Conservation (phyloP, 78 protist species). For the Dictyostelium brefeldianum region DNA sequence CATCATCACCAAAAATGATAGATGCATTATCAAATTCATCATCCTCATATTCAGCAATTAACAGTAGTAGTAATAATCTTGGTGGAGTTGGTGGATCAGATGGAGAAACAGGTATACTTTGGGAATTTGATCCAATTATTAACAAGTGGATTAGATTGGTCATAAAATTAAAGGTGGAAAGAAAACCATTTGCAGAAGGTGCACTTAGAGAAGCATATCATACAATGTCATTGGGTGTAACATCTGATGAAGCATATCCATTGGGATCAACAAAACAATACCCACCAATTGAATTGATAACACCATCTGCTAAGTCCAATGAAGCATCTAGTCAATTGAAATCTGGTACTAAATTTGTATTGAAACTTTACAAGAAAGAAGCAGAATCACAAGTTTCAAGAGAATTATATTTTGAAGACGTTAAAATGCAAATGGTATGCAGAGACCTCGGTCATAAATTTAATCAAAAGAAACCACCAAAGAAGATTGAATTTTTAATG, state of each 20-base stretch:
- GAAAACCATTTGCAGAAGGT: constrained; percentile 82
- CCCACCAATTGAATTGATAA: constrained; percentile 50
- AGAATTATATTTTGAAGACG: constrained; percentile 75
- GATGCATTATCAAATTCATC: not conserved
- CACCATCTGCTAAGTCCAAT: not conserved
- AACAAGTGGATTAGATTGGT: constrained; percentile 75
- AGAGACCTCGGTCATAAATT: constrained; percentile 72
- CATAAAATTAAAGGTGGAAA: constrained; percentile 58
- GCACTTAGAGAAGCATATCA: constrained; percentile 81
- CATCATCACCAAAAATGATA: constrained; percentile 23
- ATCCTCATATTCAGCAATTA: not conserved
- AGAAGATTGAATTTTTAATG: constrained; percentile 75
- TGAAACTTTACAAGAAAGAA: constrained; percentile 71
- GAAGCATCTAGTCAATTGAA: constrained; percentile 61
- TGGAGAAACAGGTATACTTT: constrained; percentile 73
- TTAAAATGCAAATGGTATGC: constrained; percentile 78
- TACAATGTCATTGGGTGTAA: constrained; percentile 59
- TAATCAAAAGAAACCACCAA: constrained; percentile 82
- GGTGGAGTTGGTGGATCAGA: not conserved
- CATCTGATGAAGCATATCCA: constrained; percentile 5
- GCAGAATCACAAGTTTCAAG: constrained; percentile 63
- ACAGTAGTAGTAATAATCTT: not conserved
- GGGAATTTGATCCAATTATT: constrained; percentile 72
- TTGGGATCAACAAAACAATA: constrained; percentile 22
- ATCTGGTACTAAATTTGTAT: constrained; percentile 67